Conservation (phyloP, 2,329 filamentous ascomycete species). For the Fusarium abutilonis region DNA sequence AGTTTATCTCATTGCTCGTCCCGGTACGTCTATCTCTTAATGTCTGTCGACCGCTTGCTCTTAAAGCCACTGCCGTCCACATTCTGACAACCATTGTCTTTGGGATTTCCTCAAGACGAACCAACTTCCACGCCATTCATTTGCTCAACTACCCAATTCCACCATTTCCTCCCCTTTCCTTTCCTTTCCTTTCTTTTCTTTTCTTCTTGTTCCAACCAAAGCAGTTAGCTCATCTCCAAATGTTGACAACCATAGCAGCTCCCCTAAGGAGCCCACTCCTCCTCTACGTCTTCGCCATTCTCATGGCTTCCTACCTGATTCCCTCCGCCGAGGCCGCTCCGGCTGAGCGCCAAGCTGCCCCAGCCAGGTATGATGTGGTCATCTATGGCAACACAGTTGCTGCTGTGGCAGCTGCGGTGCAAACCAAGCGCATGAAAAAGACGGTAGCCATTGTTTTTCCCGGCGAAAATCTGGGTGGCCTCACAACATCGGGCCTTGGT, state of each 20-base stretch:
- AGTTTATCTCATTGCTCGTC: not conserved
- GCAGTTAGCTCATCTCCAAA: not conserved
- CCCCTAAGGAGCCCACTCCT: conserved; percentile 19
- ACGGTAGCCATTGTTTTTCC: conserved; percentile 34
- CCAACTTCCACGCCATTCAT: conserved; percentile 11
- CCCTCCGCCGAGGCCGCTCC: conserved; percentile 24
- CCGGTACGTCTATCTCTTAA: not conserved
- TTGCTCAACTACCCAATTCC: not conserved
- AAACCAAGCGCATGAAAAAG: conserved; percentile 36
- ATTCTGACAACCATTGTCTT: not conserved
- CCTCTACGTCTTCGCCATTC: conserved; percentile 27
- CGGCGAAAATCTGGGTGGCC: conserved; percentile 30
- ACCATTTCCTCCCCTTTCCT: too few relatives aligned
- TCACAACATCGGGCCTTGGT: conserved; percentile 34
- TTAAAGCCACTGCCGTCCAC: conserved; percentile 9
- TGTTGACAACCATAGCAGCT: conserved; percentile 23
- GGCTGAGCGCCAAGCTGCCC: conserved; percentile 11
- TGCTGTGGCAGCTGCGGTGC: conserved; percentile 33
- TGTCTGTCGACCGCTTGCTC: not conserved
- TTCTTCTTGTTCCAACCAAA: not conserved
- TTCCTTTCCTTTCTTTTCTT: not conserved
- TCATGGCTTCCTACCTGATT: conserved; percentile 29
- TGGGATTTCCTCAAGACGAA: not conserved
- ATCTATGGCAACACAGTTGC: conserved; percentile 42
- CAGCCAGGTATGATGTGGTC: conserved; percentile 31